Evolutionary conservation across 2,329 filamentous ascomycete species (phyloP), one percentile per base, ranked within the genome.

Genomic region (Dactylonectria estremocensis): DNA sequence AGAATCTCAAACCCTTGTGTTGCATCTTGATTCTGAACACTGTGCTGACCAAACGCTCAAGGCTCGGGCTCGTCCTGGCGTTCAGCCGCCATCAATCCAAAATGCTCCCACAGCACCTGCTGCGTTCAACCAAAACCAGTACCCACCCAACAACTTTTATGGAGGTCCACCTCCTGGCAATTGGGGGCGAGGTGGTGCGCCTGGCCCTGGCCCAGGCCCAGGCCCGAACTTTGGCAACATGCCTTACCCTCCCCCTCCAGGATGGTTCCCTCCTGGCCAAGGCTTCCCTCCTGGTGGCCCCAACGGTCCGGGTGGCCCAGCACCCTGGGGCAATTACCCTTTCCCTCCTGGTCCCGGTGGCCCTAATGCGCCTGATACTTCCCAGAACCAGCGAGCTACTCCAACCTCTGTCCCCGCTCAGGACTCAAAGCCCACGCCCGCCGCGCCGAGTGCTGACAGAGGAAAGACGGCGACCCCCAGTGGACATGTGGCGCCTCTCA

Each of bases 251-350:
- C 91, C 90, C 16, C 93, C 90, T 53, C 89, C 90, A 24, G 92
- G 92, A 63, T 97, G 94, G 93, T 95, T 91, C 78, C 92, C 92
- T 71, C 90, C 90, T 9, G 92, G 91, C 7, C 93, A 93, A 80
- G 91, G 91, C 28, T 96, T 94, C 73, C 92, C 91, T 37, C 90
- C 88, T 69, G 85, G 74, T 18, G 76, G 81, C 72, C 88, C 85
- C n/a, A 28, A 18, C 16, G 28, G 40, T n/a, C 40, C 40, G 33
- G 92, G 91, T 76, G 90, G 89, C 14, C 89, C 89, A 31, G 91
- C 88, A 54, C 87, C 86, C 18, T 89, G 86, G 87, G 83, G 81
- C 77, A 86, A 83, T 77, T 87, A 83, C 72, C 88, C 86, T 20
- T 93, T 92, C 77, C 91, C 90, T 67, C 89, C 88, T 50, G 88